A percentile compares a stretch with the other conserved stretches of the same genome.
These are phyloP conservation scores for Elongisporangium prolatum DNA, from an alignment of 352 stramenopile genomes.

Conservation along the genomic window DNA sequence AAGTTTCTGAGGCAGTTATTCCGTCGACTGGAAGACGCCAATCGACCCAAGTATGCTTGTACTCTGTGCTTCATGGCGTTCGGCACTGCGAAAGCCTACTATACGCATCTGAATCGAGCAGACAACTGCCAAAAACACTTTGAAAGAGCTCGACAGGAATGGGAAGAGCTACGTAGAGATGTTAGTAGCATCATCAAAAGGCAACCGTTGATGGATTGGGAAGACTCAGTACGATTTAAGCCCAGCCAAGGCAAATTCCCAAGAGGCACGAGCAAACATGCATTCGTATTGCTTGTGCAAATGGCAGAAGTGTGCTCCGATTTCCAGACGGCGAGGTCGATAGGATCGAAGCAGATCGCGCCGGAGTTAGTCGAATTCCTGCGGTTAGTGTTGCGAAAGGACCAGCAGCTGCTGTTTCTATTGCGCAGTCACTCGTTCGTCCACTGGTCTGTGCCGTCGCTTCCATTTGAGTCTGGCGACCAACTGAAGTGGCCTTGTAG, in stretches of 20 bases:
- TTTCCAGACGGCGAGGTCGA: neutral
- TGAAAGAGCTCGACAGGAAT: neutral
- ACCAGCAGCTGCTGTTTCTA: neutral
- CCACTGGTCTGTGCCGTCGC: neutral
- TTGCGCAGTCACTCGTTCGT: neutral
- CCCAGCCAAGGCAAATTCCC: neutral
- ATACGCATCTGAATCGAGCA: conserved; percentile 12
- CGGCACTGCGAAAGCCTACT: conserved; percentile 14
- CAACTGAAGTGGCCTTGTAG: neutral
- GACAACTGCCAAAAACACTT: neutral
- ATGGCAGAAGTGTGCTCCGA: neutral
- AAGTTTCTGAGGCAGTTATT: conserved; percentile 21
- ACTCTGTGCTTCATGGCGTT: conserved; percentile 22
- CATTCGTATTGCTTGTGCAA: neutral
- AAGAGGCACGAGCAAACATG: neutral
- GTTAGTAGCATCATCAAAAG: neutral
- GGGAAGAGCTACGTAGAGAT: neutral
- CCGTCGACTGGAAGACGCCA: conserved; percentile 10
- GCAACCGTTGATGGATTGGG: neutral
- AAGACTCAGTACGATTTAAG: neutral
- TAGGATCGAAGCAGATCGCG: neutral
- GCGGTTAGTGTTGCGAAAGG: neutral
- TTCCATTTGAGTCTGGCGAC: neutral
- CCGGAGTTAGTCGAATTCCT: neutral
- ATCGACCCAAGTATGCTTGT: conserved; percentile 21